Evolutionary conservation across 2,329 filamentous ascomycete genomes (phyloP).

Genomic region (Fusarium fujikuroi): DNA sequence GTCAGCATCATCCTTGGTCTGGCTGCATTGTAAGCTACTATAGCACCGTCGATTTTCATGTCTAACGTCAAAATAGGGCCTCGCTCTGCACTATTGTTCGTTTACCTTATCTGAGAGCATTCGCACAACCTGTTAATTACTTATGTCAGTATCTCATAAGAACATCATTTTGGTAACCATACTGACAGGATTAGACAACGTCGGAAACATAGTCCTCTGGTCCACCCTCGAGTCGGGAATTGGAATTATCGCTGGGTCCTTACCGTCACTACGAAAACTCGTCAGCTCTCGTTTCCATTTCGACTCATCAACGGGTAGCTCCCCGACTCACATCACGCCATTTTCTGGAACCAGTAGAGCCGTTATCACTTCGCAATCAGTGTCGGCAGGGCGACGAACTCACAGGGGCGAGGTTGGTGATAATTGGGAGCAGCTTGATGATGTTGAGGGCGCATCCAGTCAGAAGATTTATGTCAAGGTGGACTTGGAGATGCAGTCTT

Average conservation of each 20-base stretch:
- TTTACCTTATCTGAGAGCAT: conserved; percentile 25
- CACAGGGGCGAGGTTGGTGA: not conserved
- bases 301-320: not conserved
- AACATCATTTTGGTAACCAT: rapidly evolving
- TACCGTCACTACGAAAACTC: conserved; percentile 20
- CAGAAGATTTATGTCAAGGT: conserved; percentile 16
- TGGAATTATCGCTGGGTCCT: conserved; percentile 24
- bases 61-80: not conserved
- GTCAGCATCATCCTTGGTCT: conserved; percentile 25
- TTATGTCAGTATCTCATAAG: not conserved
- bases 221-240: conserved; percentile 32
- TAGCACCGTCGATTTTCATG: rapidly evolving
- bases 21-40: conserved; percentile 12
- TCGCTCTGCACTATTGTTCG: conserved; percentile 26
- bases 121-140: not conserved
- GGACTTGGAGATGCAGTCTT: conserved; percentile 5
- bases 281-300: conserved; percentile 13
- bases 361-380: not conserved
- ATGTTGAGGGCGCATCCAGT: not conserved
- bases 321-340: conserved; percentile 3
- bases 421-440: conserved; percentile 11
- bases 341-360: not conserved
- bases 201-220: conserved; percentile 22
- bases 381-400: not conserved
- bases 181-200: conserved; percentile 6